Conservation (phyloP, 768 basidiomycete genomes). For the Dentipellis fragilis region DNA sequence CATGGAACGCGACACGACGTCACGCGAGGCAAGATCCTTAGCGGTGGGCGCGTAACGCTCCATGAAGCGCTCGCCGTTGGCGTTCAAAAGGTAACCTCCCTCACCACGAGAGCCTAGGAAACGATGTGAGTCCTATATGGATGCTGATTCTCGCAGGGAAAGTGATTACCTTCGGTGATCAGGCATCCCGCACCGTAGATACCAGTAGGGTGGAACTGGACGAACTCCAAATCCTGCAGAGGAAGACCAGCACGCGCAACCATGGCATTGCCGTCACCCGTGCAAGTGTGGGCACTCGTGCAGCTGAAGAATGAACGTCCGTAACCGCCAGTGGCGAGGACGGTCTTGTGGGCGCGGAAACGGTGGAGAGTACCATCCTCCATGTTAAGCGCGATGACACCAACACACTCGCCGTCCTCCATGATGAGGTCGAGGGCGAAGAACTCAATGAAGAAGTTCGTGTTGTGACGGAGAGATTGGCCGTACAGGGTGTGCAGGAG, state of each 20-base stretch:
- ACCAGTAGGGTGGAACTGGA: conserved; percentile 99
- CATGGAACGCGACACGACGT: conserved; percentile 99
- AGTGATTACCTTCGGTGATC: conserved; percentile 81
- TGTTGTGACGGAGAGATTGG: conserved; percentile 97
- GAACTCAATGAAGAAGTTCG: conserved; percentile 99
- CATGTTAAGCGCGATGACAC: conserved; percentile 98
- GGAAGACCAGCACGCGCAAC: conserved; percentile 93
- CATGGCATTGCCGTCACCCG: conserved; percentile 99
- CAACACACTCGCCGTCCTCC: conserved; percentile 98
- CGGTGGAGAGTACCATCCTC: conserved; percentile 98
- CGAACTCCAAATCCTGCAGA: conserved; percentile 94
- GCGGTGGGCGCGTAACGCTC: conserved; percentile 99
- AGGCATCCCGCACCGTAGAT: conserved; percentile 99
- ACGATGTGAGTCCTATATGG: background rate
- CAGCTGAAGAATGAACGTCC: conserved; percentile 98
- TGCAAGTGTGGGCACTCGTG: conserved; percentile 97
- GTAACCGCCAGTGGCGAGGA: conserved; percentile 96
- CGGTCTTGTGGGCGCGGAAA: conserved; percentile 97
- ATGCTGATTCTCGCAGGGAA: background rate
- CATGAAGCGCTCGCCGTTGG: conserved; percentile 99
- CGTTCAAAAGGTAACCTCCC: conserved; percentile 96
- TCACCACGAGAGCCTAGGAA: conserved; percentile 89
- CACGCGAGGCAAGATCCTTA: conserved; percentile 98
- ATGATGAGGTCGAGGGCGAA: conserved; percentile 99
- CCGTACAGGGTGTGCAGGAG: conserved; percentile 98